Conservation (phyloP, 2,329 filamentous ascomycete genomes). For the Arthrocladium fulminans region DNA sequence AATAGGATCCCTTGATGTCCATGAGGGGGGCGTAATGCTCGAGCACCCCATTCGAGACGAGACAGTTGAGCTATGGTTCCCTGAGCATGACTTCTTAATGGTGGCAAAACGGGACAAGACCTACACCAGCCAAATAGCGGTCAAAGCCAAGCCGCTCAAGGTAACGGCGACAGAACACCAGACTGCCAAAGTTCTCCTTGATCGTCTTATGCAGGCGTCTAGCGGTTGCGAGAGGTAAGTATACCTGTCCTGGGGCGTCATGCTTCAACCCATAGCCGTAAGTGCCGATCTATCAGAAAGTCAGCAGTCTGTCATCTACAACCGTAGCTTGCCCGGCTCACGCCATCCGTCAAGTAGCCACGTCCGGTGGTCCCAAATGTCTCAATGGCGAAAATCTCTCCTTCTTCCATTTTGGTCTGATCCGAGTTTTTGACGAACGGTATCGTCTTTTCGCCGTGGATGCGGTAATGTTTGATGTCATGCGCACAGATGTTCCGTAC, state of each 20-base stretch:
- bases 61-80: slow-evolving; percentile 49
- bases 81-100: too few species aligned
- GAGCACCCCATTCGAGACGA: slow-evolving; percentile 50
- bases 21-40: slow-evolving; percentile 49
- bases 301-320: too few species aligned
- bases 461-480: slow-evolving; percentile 46
- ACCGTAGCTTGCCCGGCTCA: too few species aligned
- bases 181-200: slow-evolving; percentile 52
- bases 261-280: slow-evolving; percentile 45
- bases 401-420: slow-evolving; percentile 49
- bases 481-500: slow-evolving; percentile 49
- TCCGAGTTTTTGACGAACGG: slow-evolving; percentile 46
- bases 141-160: slow-evolving; percentile 55
- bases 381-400: slow-evolving; percentile 51
- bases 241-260: slow-evolving; percentile 27
- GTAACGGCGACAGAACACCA: slow-evolving; percentile 55
- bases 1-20: slow-evolving; percentile 53
- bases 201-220: slow-evolving; percentile 51
- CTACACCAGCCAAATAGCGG: slow-evolving; percentile 51
- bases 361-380: slow-evolving; percentile 50
- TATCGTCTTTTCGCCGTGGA: slow-evolving; percentile 49
- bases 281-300: slow-evolving; percentile 34
- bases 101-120: not conserved
- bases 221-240: slow-evolving; percentile 46
- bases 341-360: slow-evolving; percentile 42